phyloP scores from a whole-genome alignment of 768 basidiomycete genomes.

The Mycena kentingensis region DNA sequence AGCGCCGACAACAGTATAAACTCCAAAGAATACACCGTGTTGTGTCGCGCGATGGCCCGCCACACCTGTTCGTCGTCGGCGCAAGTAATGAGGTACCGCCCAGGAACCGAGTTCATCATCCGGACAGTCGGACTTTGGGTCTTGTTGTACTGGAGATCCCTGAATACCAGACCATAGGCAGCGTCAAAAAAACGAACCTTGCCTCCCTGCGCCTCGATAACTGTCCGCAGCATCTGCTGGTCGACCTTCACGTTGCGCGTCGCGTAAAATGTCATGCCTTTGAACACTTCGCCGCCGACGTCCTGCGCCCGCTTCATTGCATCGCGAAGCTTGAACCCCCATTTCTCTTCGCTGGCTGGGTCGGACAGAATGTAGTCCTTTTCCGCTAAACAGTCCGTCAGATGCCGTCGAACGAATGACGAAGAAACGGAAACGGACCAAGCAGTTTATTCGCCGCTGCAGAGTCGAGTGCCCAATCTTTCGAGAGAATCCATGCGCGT shows the following conservation, averaged over 20 bases:
- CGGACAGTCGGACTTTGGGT: conserved; percentile 56
- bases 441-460: conserved; percentile 58
- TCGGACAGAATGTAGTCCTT: conserved; percentile 62
- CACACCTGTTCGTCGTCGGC: conserved; percentile 65
- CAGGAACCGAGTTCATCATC: conserved; percentile 49
- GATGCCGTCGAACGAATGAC: neutral
- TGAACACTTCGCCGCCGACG: conserved; percentile 56
- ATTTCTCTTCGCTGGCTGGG: conserved; percentile 61
- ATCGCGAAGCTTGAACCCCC: conserved; percentile 61
- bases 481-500: conserved; percentile 62
- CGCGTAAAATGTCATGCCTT: conserved; percentile 70
- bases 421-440: conserved; percentile 46
- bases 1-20: too few relatives aligned
- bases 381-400: conserved; percentile 52
- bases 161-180: conserved; percentile 1
- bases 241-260: conserved; percentile 67
- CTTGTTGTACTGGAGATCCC: conserved; percentile 36
- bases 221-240: conserved; percentile 62
- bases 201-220: conserved; percentile 72
- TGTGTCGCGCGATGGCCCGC: conserved; percentile 60
- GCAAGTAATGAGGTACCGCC: conserved; percentile 68
- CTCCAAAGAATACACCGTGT: too few relatives aligned
- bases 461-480: conserved; percentile 69
- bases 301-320: conserved; percentile 61
- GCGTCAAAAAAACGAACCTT: conserved; percentile 45